A percentile compares a stretch with the other conserved stretches of the same genome.
Evolutionary conservation across 495 filamentous ascomycete genomes (phyloP).

Genomic region (Glonium stellatum): DNA sequence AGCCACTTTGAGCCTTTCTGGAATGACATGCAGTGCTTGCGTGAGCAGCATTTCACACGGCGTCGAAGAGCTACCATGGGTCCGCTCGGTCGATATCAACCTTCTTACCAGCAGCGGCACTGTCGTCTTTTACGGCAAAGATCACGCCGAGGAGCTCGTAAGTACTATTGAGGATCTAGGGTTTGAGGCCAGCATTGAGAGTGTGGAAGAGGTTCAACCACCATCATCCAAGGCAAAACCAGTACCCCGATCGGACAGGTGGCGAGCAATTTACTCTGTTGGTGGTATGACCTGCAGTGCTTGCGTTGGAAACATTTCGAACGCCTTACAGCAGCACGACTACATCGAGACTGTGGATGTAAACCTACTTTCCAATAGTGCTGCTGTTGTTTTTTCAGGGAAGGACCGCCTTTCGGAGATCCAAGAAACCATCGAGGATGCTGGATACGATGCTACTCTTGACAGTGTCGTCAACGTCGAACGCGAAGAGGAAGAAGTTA

Average conservation of each 20-base stretch:
- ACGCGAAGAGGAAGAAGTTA: constrained; percentile 10
- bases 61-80: constrained; percentile 45
- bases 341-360: constrained; percentile 61
- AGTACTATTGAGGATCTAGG: constrained; percentile 50
- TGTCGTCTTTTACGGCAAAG: constrained; percentile 42
- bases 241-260: constrained; percentile 17
- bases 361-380: constrained; percentile 64
- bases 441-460: constrained; percentile 68
- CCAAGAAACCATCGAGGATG: constrained; percentile 64
- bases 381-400: constrained; percentile 31
- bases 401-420: constrained; percentile 51
- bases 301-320: constrained; percentile 60
- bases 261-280: constrained; percentile 58
- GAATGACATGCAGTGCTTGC: constrained; percentile 64
- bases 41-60: constrained; percentile 48
- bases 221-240: background rate
- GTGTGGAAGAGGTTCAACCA: constrained; percentile 31
- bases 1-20: constrained; percentile 48
- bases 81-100: constrained; percentile 50
- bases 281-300: constrained; percentile 80
- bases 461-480: constrained; percentile 40
- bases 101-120: constrained; percentile 54
- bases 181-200: constrained; percentile 48
- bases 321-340: constrained; percentile 52
- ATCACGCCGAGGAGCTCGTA: constrained; percentile 41